These are phyloP conservation scores for Xerophyta viscosa DNA, from an alignment of 106 monocot species.

Conservation along the genomic window DNA sequence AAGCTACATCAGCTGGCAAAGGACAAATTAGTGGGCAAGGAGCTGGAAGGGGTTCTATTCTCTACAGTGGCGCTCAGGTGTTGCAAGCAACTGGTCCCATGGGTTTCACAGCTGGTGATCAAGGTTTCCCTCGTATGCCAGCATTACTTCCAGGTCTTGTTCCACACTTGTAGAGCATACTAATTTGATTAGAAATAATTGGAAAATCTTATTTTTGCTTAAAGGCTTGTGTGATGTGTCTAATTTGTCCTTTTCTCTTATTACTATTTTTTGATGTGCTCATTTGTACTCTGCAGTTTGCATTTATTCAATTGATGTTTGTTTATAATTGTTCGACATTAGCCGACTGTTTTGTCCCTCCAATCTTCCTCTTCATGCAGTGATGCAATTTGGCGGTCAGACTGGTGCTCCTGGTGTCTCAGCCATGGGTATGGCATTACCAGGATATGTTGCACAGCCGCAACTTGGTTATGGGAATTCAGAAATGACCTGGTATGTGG, in stretches of 20 bases:
- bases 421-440: conserved; percentile 88
- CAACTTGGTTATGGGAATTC: conserved; percentile 82
- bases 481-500: conserved; percentile 90
- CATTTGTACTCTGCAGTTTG: no score
- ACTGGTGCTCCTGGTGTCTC: conserved; percentile 76
- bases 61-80: conserved; percentile 70
- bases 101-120: conserved; percentile 58
- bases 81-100: conserved; percentile 62
- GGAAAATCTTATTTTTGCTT: no score
- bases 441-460: conserved; percentile 86
- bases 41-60: conserved; percentile 37
- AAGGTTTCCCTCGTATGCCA: conserved; percentile 71
- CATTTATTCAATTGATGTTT: no score
- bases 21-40: conserved; percentile 39
- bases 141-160: conserved; percentile 89
- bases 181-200: no score
- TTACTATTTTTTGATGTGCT: no score
- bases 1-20: conserved; percentile 35
- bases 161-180: not conserved
- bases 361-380: no score
- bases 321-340: no score
- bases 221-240: not conserved
- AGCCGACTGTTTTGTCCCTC: no score
- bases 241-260: not conserved
- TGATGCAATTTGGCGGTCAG: conserved; percentile 90